phyloP scores from a whole-genome alignment of 1,284 basidiomycete species.

The Cryptococcus depauperatus region DNA sequence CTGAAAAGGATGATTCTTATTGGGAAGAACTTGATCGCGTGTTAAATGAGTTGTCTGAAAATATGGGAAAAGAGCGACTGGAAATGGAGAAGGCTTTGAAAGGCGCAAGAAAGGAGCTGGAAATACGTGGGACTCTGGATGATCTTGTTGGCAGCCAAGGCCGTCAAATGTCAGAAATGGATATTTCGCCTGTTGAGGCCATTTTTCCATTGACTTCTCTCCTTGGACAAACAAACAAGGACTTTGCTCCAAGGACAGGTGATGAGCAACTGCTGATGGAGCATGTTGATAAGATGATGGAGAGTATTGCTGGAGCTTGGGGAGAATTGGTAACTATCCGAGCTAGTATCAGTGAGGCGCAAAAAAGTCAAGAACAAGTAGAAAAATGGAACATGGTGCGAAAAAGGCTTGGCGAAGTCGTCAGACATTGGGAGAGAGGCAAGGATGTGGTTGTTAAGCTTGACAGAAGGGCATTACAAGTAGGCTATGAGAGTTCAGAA shows the following conservation, averaged over 20 bases:
- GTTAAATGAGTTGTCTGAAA: constrained; percentile 14
- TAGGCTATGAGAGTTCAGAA: background rate
- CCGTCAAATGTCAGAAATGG: background rate
- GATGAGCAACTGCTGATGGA: constrained; percentile 14
- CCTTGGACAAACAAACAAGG: background rate
- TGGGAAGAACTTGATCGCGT: constrained; percentile 23
- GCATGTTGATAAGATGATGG: constrained; percentile 16
- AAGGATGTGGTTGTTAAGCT: constrained; percentile 14
- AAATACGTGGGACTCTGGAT: constrained; percentile 1
- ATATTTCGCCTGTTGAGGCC: background rate
- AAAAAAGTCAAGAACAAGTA: constrained; percentile 8
- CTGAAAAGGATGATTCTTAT: constrained; percentile 16
- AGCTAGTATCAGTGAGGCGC: constrained; percentile 6
- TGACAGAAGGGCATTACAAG: background rate
- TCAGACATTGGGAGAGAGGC: constrained; percentile 28
- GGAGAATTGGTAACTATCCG: constrained; percentile 5
- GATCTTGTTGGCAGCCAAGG: background rate
- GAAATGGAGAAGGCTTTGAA: constrained; percentile 15
- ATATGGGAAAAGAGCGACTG: constrained; percentile 15
- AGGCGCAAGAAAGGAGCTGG: constrained; percentile 12
- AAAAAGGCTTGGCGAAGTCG: constrained; percentile 15
- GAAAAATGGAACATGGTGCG: constrained; percentile 19
- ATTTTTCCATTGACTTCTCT: background rate
- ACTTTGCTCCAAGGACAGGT: constrained; percentile 23
- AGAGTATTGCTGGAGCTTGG: constrained; percentile 15